Conservation (phyloP, 768 basidiomycete species). For the Boletus pseudopeckii region DNA sequence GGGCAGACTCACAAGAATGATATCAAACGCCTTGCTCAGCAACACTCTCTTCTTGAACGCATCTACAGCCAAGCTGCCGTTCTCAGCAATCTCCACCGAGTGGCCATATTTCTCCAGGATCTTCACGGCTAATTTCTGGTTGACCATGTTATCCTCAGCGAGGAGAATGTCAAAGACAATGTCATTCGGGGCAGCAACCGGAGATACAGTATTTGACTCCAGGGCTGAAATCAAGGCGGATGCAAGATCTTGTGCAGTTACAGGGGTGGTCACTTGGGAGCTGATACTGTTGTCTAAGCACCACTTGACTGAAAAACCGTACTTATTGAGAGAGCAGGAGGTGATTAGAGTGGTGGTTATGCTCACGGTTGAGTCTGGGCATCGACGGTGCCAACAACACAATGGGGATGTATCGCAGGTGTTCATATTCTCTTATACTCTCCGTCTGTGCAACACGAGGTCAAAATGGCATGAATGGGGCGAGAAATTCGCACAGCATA, state of each 20-base stretch:
- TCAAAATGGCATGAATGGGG: conserved; percentile 2
- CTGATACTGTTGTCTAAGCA: conserved; percentile 95
- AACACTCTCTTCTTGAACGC: conserved; percentile 78
- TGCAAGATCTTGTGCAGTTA: conserved; percentile 82
- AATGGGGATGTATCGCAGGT: conserved; percentile 94
- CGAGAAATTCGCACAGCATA: conserved; percentile 40
- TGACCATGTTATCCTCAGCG: conserved; percentile 95
- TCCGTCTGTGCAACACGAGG: conserved; percentile 61
- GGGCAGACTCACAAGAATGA: conserved; percentile 70
- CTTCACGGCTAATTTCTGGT: conserved; percentile 95
- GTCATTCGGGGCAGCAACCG: conserved; percentile 82
- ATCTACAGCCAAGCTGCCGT: conserved; percentile 90
- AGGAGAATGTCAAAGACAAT: conserved; percentile 89
- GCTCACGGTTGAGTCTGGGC: conserved; percentile 71
- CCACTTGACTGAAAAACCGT: conserved; percentile 71
- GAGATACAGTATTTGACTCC: conserved; percentile 90
- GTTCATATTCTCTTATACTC: conserved; percentile 85
- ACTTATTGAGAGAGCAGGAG: conserved; percentile 2
- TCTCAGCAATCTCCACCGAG: conserved; percentile 94
- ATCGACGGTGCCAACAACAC: conserved; percentile 82
- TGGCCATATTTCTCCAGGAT: conserved; percentile 96
- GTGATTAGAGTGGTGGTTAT: not conserved
- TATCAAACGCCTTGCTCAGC: conserved; percentile 77
- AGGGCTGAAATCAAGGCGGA: conserved; percentile 91
- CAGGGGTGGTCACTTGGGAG: conserved; percentile 90